Evolutionary conservation across 2,329 filamentous ascomycete genomes (phyloP), one percentile per base, ranked within the genome.

Genomic region (Aspergillus carbonarius): DNA sequence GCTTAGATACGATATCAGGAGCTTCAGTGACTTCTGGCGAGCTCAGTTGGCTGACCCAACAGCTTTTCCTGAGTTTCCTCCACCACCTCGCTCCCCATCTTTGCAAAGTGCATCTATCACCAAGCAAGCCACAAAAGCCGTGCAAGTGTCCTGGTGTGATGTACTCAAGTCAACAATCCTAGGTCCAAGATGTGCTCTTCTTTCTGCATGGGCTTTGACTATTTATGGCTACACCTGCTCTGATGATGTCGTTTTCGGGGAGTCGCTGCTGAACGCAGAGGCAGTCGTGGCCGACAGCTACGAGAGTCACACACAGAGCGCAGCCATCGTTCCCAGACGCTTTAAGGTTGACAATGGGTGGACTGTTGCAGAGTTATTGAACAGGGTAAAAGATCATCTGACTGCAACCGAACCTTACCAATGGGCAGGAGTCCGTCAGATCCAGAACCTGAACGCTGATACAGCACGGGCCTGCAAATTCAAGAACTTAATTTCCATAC

Each of bases 361-460:
- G 39, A 74, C 70, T 18, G 70, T 76, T 1, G 66, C 71, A 0
- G 78, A 83, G 37, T 86, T 82, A 58, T 72, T 88, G 5, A 76
- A 81, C 46, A 70, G 74, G 2, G 77, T 87, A 3, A 83, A 86
- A 37, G 72, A 81, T 27, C 78, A 81, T 54, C 79, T 60, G 81
- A 82, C 85, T 68, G 72, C 83, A 37, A 74, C 85, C 58, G 84
- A 86, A 79, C 85, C 85, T 63, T 84, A 82, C 23, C 81, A 82
- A 47, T 81, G 80, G 1, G 79, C 86, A 10, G 73, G 76, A 4
- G 74, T 77, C 34, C 64, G 71, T 0, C 77, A 79, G 10, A 85
- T 87, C 78, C 73, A 83, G 60, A 73, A 74, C 25, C 69, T 85
- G n/a, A 83, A 81, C 61, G 72, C 79, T 1, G 74, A 78, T 57